Conservation (phyloP, 2,329 filamentous ascomycete genomes). For the Metarhizium humberi region DNA sequence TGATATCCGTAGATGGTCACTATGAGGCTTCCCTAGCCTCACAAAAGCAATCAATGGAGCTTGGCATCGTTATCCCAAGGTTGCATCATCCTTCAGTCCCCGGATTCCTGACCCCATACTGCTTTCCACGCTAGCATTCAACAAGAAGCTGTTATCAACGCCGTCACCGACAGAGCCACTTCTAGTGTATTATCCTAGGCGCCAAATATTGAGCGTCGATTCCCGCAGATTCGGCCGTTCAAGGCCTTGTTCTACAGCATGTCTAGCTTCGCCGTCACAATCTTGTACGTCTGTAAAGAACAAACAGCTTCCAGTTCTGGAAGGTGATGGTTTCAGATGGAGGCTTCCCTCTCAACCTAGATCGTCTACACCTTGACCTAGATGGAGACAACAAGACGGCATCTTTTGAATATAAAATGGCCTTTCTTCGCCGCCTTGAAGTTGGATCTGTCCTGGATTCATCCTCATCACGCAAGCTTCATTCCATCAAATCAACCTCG, state of each 20-base stretch:
- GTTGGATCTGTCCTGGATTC: not conserved
- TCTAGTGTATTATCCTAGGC: not conserved
- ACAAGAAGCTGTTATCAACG: not conserved
- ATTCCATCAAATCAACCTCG: not conserved
- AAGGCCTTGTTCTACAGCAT: not conserved
- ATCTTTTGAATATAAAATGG: constrained; percentile 7
- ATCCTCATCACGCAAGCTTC: constrained; percentile 3
- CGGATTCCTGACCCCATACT: not conserved
- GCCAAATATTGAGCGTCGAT: not conserved
- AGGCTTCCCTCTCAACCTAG: too few relatives aligned
- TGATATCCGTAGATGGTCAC: not conserved
- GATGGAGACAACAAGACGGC: not conserved
- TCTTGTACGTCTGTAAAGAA: not conserved
- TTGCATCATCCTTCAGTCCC: not conserved
- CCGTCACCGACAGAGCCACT: not conserved
- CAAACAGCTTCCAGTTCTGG: constrained; percentile 9
- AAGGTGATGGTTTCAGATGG: constrained; percentile 5
- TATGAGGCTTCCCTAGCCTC: not conserved
- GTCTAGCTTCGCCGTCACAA: not conserved
- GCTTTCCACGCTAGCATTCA: not conserved
- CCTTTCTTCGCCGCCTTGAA: not conserved
- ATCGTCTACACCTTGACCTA: not conserved
- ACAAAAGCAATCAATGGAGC: not conserved
- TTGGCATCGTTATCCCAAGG: not conserved
- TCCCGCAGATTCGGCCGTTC: not conserved